Evolutionary conservation across 2,329 filamentous ascomycete species (phyloP), one percentile per base, ranked within the genome.

Genomic region (Cladosporium sp.): DNA sequence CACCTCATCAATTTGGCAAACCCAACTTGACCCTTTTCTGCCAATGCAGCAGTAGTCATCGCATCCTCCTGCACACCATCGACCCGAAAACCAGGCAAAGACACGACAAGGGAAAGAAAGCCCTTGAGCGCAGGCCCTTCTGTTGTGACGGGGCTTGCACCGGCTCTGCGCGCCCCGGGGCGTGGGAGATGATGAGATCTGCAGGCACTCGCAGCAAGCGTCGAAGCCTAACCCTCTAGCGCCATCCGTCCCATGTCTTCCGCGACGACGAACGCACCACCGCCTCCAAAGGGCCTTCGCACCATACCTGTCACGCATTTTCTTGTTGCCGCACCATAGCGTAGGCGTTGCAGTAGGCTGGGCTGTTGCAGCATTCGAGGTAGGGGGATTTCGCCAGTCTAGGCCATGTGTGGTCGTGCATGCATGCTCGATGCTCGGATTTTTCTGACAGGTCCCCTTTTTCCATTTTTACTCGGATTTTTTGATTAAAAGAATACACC

Each of bases 251-350:
- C 24, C 28, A 57, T 57, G 28, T 36, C 28, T 57, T 32, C 52
- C 52, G 52, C 52, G 28, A 34, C 32, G 18, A 34, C 52, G 28
- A 57, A 59, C 28, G 52, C 52, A 55, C 52, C 52, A 55, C 52
- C 30, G 51, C 51, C 51, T 54, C 51, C 26, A 18, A 28, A 52
- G 28, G 41, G 41, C 41, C 12, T 10, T 47, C 28, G 18, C 52
- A 55, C 52, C 18, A 55, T 32, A 55, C 57, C 57, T 59, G 57
- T 59, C 57, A 59, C 34, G 41, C 57, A 47, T 47, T 47, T 47
- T 21, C n/a, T n/a, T n/a, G 18, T n/a, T 44, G 59, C 59, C 44
- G 59, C 59, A 61, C 59, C 59, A 61, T 49, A 41, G 47, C 55
- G 32, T 59, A 59, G 32, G 21, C 55, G 54, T 24, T 41, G n/a